Evolutionary conservation across 257 asterid genomes (phyloP), one percentile per base, ranked within the genome.

Genomic region (Plectranthus barbatus): DNA sequence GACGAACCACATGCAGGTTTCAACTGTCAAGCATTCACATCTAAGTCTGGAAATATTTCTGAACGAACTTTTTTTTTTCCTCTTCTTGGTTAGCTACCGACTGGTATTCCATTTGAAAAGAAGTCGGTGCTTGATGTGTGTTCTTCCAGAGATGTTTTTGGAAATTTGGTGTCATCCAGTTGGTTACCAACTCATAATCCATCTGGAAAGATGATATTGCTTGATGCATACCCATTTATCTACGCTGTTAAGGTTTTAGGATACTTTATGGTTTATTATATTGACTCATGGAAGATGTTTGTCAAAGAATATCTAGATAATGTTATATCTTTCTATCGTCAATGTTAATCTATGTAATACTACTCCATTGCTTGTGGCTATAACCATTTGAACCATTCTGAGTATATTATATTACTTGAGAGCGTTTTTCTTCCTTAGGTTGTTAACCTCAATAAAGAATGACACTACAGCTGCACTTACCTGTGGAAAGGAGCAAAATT

Each of bases 341-440:
- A 14, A 70, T 46, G 45, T 39, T 54, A 26, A 71, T 57, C 44
- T 36, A 7, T 50, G 14, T 50, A 26, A 1, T 21, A 19, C 48
- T 57, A 55, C 34, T 31, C 62, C 23, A 18, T 48, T 73, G 52
- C 34, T 34, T 50, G 65, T 40, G 26, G 36, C 31, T 36, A 15
- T 12, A 41, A 40, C 56, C 15, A 26, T 36, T n/a, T 34, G 46
- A 37, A 64, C 62, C 29, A 33, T 45, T 61, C 21, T 19, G 49
- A 56, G 55, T 66, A 9, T 53, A 63, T 48, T 51, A 36, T 57
- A 17, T 44, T 37, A 26, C 53, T 26, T 20, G 55, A 12, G 42
- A 34, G 39, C 34, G 66, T 29, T 64, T n/a, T 68, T 60, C 56
- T 62, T 49, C 54, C 20, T 56, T 33, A 77, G 84, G 72, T 60